Base-by-base conservation (phyloP, 768 basidiomycete species). In the Russula griseocarnosa region DNA sequence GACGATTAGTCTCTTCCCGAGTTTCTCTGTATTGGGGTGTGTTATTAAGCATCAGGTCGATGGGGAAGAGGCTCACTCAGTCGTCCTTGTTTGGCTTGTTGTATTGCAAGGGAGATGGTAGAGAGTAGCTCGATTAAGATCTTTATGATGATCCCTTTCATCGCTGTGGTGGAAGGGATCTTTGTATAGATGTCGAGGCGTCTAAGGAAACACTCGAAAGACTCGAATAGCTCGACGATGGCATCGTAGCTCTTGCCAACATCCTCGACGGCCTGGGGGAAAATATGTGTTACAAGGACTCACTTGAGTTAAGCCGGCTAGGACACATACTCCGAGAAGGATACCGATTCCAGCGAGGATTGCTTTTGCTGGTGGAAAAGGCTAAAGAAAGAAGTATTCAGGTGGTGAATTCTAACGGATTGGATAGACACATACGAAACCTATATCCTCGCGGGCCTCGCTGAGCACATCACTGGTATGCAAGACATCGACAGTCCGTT, bases 161-260 rank as follows among this genome's bases (percentile, higher is more conserved):
- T 54, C 14, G 34, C 34, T 2, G 53, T 22, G 13, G 53, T 54
- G 9, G 34, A 36, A 3, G 53, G 22, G 13, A 54, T 38, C 2
- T 54, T 54, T 10, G 53, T 54, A 36, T 54, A 54, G 13, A 54
- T 38, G 7, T 54, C 53, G 22, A 54, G 53, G 4, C 53, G 34
- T 14, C 32, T 54, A 22, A 54, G 53, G 53, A 54, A 54, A 0
- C 22, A 54, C 24, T 54, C 34, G 22, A 54, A 54, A 11, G 53
- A 54, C 7, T 54, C 34, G n/a, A 54, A 38, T 16, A 24, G 53
- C 1, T 54, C 53, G 2, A 54, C 34, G 16, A 54, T 13, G 1
- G 53, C 53, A n/a, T 54, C 53, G 13, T 54, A 54, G 22, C 53
- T 54, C 14, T n/a, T n/a, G 6, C 34, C 22, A 5, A 54, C 20